phyloP scores from a whole-genome alignment of 129 eudicot genomes.

The Tagetes patula region DNA sequence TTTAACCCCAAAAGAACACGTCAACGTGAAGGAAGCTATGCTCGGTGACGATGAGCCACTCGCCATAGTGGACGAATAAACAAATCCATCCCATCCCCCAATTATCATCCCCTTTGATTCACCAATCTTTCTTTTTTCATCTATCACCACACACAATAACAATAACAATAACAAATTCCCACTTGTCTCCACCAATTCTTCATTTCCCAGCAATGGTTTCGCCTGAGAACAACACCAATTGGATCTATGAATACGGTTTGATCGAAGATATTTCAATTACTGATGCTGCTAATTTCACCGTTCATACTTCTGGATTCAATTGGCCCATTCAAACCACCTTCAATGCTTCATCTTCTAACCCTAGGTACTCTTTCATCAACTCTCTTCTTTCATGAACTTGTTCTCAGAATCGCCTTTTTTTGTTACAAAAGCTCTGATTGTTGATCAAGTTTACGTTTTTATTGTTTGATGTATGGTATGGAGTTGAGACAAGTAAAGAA shows the following conservation, averaged over 20 bases:
- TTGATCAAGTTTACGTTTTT: background rate
- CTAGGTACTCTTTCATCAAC: conserved; percentile 39
- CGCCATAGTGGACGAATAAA: conserved; percentile 33
- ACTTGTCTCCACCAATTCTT: background rate
- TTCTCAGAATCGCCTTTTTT: background rate
- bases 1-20: too few relatives aligned
- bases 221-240: conserved; percentile 67
- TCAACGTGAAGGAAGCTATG: background rate
- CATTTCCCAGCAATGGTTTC: conserved; percentile 49
- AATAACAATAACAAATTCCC: background rate
- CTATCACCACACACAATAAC: background rate
- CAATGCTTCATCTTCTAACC: conserved; percentile 46
- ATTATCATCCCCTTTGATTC: conserved; percentile 30
- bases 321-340: conserved; percentile 60
- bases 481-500: background rate
- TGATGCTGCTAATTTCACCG: conserved; percentile 38
- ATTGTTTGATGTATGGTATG: background rate
- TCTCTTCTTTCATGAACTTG: background rate
- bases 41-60: conserved; percentile 34
- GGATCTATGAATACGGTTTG: conserved; percentile 67
- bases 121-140: conserved; percentile 19
- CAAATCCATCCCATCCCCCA: background rate
- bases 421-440: background rate
- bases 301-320: conserved; percentile 49
- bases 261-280: conserved; percentile 61